Evolutionary conservation across 768 basidiomycete genomes (phyloP).

Genomic region (Boletus tomentosulus): DNA sequence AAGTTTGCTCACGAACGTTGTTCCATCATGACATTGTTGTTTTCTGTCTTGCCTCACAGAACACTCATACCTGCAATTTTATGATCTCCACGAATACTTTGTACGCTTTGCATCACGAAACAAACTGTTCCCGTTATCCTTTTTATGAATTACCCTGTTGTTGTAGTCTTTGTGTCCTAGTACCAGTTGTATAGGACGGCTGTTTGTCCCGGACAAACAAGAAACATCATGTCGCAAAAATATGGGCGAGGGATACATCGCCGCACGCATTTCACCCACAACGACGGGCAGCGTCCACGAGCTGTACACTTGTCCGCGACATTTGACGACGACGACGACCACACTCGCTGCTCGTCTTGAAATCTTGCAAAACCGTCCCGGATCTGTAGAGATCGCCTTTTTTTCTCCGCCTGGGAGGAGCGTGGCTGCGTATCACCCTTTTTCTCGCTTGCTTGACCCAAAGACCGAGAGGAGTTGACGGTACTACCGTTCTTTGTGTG

Average conservation of each 20-base stretch:
- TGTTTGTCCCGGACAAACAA: conserved; percentile 33
- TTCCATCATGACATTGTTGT: conserved; percentile 4
- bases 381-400: conserved; percentile 60
- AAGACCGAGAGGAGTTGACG: neutral
- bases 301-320: neutral
- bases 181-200: conserved; percentile 10
- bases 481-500: neutral
- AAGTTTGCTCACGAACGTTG: neutral
- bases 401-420: conserved; percentile 2
- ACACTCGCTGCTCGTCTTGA: conserved; percentile 39
- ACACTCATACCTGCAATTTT: conserved; percentile 15
- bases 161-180: conserved; percentile 1
- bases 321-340: neutral
- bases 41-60: neutral
- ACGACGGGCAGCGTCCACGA: conserved; percentile 18
- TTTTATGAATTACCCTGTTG: neutral
- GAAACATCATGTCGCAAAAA: conserved; percentile 36
- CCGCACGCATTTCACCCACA: conserved; percentile 24
- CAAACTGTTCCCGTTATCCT: no score
- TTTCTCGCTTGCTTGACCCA: neutral
- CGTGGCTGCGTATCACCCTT: neutral
- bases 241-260: conserved; percentile 21
- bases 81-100: conserved; percentile 4
- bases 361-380: conserved; percentile 58
- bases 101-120: conserved; percentile 6